A percentile compares a stretch with the other conserved stretches of the same genome.
phyloP scores from a whole-genome alignment of 2,329 filamentous ascomycete genomes.

The Hypoxylon sp. region DNA sequence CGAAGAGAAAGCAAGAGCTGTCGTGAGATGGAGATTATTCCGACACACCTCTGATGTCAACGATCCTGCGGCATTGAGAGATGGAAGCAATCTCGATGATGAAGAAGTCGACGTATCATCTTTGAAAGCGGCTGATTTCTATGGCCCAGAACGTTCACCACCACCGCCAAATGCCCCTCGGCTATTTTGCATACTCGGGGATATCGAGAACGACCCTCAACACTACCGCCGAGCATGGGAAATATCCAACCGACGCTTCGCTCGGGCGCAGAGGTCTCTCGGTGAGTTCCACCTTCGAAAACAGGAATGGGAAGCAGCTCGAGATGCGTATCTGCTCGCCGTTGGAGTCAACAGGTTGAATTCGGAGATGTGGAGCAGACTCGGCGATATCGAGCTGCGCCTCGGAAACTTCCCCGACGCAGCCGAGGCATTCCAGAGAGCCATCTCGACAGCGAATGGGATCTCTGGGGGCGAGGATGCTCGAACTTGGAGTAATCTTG shows the following conservation, averaged over 20 bases:
- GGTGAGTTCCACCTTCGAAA: conserved; percentile 80
- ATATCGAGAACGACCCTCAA: conserved; percentile 79
- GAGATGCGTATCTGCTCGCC: conserved; percentile 82
- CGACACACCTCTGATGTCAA: conserved; percentile 64
- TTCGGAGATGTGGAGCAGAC: conserved; percentile 85
- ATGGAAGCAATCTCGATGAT: conserved; percentile 60
- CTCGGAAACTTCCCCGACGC: conserved; percentile 82
- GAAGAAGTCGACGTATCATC: conserved; percentile 67
- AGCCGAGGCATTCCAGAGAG: conserved; percentile 83
- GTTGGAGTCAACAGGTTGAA: conserved; percentile 84
- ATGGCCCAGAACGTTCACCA: conserved; percentile 75
- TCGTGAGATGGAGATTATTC: conserved; percentile 85
- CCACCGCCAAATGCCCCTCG: conserved; percentile 86
- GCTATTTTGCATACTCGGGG: conserved; percentile 92
- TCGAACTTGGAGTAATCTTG: conserved; percentile 94
- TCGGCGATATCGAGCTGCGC: conserved; percentile 89
- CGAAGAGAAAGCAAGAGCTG: conserved; percentile 83
- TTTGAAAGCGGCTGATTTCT: conserved; percentile 66
- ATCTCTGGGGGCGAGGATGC: conserved; percentile 86
- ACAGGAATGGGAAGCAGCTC: conserved; percentile 76
- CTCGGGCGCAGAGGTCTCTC: conserved; percentile 87
- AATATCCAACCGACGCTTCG: conserved; percentile 82
- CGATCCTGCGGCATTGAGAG: conserved; percentile 45
- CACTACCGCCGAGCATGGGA: conserved; percentile 92
- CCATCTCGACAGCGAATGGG: conserved; percentile 73